These are phyloP conservation scores for Crithidia sp. DNA, from an alignment of 208 protist genomes.

Conservation along the genomic window DNA sequence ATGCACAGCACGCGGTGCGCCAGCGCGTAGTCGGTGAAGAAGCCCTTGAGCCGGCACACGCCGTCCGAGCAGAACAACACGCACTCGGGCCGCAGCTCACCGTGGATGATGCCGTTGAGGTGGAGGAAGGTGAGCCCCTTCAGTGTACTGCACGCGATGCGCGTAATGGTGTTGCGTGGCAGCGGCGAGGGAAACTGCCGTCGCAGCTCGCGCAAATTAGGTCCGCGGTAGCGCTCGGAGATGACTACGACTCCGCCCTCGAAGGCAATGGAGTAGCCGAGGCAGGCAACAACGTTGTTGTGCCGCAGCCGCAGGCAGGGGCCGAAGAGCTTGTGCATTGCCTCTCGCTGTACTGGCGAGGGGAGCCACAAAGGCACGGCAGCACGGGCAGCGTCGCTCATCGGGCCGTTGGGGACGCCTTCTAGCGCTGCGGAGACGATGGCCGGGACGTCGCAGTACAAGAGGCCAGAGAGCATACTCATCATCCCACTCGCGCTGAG, in stretches of 20 bases:
- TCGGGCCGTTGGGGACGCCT: neutral
- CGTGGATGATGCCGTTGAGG: constrained; percentile 57
- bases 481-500: neutral
- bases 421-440: neutral
- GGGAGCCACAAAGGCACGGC: constrained; percentile 7
- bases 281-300: constrained; percentile 13
- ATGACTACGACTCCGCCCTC: constrained; percentile 24
- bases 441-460: constrained; percentile 2
- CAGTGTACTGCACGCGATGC: constrained; percentile 58
- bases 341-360: constrained; percentile 1
- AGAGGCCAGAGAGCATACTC: neutral
- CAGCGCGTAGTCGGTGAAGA: constrained; percentile 33
- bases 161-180: constrained; percentile 23
- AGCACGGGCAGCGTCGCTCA: neutral
- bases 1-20: constrained; percentile 35
- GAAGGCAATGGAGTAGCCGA: constrained; percentile 15
- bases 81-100: constrained; percentile 66
- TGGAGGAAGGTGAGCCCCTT: constrained; percentile 65
- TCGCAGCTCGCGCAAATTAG: constrained; percentile 35
- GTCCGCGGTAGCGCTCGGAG: constrained; percentile 48
- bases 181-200: neutral
- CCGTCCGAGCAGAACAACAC: constrained; percentile 70
- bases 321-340: constrained; percentile 3
- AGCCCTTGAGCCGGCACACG: constrained; percentile 70
- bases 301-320: constrained; percentile 15